Evolutionary conservation across 192 early-diverging fungal genomes (phyloP), one percentile per base, ranked within the genome.

Genomic region (Coemansia sp.): DNA sequence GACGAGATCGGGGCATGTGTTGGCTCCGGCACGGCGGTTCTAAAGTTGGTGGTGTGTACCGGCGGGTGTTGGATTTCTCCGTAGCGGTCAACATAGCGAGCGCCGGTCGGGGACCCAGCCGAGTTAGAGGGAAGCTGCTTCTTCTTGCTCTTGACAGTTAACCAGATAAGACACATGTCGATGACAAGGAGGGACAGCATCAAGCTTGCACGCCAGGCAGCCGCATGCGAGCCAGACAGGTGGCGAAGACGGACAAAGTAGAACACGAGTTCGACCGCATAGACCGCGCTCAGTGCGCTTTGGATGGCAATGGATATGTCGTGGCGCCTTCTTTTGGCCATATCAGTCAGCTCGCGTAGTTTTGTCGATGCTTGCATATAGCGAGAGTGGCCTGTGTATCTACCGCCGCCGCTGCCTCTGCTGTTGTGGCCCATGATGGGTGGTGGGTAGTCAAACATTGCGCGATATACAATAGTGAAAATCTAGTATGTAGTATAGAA

Each of bases 291-390:
- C 3, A 80, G 53, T 8, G 53, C 68, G 33, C 64, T 60, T 36
- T 80, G 77, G 19, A 80, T 2, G 3, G 70, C 66, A 19, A 80
- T 80, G 29, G 77, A 80, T 33, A 80, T 74, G 56, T 80, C 72
- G 53, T 67, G 64, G 20, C 72, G 64, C 33, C 65, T 74, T 30
- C 59, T 66, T 30, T 66, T 69, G 6, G 59, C 61, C 34, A 70
- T 34, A 9, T 22, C 58, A 0, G 54, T 38, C 19, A 79, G 14
- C 3, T 66, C 23, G 14, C 29, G 41, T 17, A 66, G 20, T 13
- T 42, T 38, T 0, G 65, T 14, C 15, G 62, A 45, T 31, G 64
- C 64, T 3, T 68, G 41, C 10, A 50, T 55, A 30, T 68, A 68
- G 55, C 37, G 28, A 3, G 52, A 31, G 29, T 54, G 14, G 11